Evolutionary conservation across 495 filamentous ascomycete species (phyloP), one percentile per base, ranked within the genome.

Genomic region (Amorphotheca resinae): DNA sequence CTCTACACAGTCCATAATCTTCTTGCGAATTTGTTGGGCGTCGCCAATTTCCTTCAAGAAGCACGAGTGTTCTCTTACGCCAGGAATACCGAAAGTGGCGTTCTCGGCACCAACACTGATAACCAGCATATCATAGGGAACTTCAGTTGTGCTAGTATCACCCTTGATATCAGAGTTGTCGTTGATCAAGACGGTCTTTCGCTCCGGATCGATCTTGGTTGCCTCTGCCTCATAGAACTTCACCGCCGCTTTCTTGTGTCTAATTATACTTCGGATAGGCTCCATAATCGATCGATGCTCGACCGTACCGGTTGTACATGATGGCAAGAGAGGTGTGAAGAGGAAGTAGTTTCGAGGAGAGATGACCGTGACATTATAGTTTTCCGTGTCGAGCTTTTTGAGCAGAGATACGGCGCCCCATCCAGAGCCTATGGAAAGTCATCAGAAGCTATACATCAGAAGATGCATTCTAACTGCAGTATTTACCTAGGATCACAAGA

Each of bases 221-320:
- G 87, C 87, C 55, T 96, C 89, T 53, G 93, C 91, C 73, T 99
- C 93, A 75, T 93, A 96, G 72, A 82, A 99, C 60, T 87, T 84
- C 56, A 93, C 91, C 37, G 77, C 70, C 37, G 82, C 82, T 62
- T 84, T 82, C 74, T 95, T 95, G 63, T 87, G 82, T 50, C 88
- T 80, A 25, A 93, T 69, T 60, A 99, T 91, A 61, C 89, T 91
- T 48, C 91, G 82, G 48, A 99, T 76, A 21, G 91, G 91, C 70
- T 99, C 91, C 88, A 99, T 96, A 63, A 99, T 96, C 49, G 87
- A 94, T 57, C 93, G 85, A 69, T 95, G 93, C 69, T 99, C 93
- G 58, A 99, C 89, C 52, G 84, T 80, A 60, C 93, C 91, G 39
- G 86, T 95, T 18, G 91, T 95, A 65, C 93, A 96, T 59, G 87